Evolutionary conservation across 2,329 filamentous ascomycete genomes (phyloP), one percentile per base, ranked within the genome.

Genomic region (Trichoderma hamatum): DNA sequence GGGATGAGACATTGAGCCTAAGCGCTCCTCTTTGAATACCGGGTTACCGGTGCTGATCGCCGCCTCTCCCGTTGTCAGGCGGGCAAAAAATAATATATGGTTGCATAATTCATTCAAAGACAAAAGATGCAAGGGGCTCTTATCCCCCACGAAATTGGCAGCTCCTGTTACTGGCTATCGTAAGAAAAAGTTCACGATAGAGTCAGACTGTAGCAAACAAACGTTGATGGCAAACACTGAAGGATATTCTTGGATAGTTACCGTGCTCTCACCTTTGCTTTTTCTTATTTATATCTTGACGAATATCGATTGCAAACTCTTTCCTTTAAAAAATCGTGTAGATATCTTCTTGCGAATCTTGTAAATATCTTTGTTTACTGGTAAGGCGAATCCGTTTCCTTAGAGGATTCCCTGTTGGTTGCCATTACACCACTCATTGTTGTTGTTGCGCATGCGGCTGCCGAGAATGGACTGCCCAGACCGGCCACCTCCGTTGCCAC

Each of bases 41-140:
- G 49, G 61, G 61, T 64, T 64, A 11, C 26, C 32, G 61, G 61
- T 43, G 61, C 49, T 64, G 61, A 64, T 64, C 32, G 34, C 21
- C 61, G 11, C 14, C 49, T 43, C 32, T 64, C 16, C 49, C 34
- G 24, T 19, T 32, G 49, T 39, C 51, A 16, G 32, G 61, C 32
- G 30, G 39, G n/a, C 16, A n/a, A 43, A 43, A n/a, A 43, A 43
- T 63, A 36, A 51, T 34, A 55, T 49, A 34, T 64, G 61, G 49
- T 64, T 26, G 26, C 26, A 64, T 64, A 55, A 55, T 43, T 43
- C 19, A 55, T 43, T 43, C 19, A 64, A 49, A 64, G 61, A 64
- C 61, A 55, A 49, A 4, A 43, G 34, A 55, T 55, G 61, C 51
- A 43, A 28, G 4, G 3, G 28, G 14, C 24, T 43, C 39, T 11